Percentiles rank a stretch among this genome's conserved stretches.
These are phyloP conservation scores for Curvularia sp. DNA, from an alignment of 2,329 filamentous ascomycete genomes.

Conservation along the genomic window DNA sequence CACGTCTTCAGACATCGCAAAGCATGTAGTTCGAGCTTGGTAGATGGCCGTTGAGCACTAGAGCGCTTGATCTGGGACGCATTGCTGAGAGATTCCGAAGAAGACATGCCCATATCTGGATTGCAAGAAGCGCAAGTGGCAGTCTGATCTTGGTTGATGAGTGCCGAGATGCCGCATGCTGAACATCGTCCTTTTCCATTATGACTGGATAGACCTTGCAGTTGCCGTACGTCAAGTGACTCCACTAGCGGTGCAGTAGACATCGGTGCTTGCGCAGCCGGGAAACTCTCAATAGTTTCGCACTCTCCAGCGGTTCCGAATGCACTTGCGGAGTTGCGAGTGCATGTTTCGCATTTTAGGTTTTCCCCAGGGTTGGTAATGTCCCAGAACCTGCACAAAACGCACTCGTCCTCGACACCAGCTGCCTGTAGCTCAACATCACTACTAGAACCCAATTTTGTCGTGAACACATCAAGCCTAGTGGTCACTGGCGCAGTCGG, in stretches of 20 bases:
- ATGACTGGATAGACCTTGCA: not conserved
- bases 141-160: slow-evolving; percentile 23
- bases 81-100: slow-evolving; percentile 17
- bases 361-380: slow-evolving; percentile 33
- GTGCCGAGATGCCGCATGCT: slow-evolving; percentile 31
- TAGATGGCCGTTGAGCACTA: slow-evolving; percentile 33
- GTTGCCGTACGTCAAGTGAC: too few species aligned
- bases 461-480: slow-evolving; percentile 33
- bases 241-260: not conserved
- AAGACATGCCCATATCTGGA: slow-evolving; percentile 14
- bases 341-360: slow-evolving; percentile 35
- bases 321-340: slow-evolving; percentile 9
- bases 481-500: slow-evolving; percentile 31
- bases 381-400: slow-evolving; percentile 36
- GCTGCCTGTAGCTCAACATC: slow-evolving; percentile 20
- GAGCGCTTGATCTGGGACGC: slow-evolving; percentile 37
- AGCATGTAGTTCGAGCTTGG: slow-evolving; percentile 42
- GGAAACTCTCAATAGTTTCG: not conserved
- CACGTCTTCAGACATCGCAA: slow-evolving; percentile 38
- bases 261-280: slow-evolving; percentile 1
- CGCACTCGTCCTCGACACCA: slow-evolving; percentile 19
- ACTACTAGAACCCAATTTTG: slow-evolving; percentile 18
- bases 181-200: slow-evolving; percentile 26
- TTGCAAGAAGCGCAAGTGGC: slow-evolving; percentile 27
- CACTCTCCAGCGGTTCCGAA: not conserved